Percentiles rank a stretch among this genome's conserved stretches.
phyloP scores from a whole-genome alignment of 164 flowering plant species.

The Kingdonia uniflora region DNA sequence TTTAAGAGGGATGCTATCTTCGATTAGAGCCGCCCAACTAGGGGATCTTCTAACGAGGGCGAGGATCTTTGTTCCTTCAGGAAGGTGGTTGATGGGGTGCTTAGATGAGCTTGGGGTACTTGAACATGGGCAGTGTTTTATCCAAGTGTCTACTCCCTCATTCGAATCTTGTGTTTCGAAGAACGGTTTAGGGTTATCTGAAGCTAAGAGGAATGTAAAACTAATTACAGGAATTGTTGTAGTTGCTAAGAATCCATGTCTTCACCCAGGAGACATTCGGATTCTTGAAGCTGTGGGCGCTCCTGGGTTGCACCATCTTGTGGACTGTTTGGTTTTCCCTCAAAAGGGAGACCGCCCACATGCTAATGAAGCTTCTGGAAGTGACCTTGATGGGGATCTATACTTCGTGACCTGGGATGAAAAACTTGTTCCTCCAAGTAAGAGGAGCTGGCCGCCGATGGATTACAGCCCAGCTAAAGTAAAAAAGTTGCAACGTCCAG shows the following conservation, averaged over 20 bases:
- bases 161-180: constrained; percentile 59
- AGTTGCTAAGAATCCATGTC: constrained; percentile 90
- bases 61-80: constrained; percentile 78
- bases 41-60: constrained; percentile 66
- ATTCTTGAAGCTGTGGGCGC: constrained; percentile 83
- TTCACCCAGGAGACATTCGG: constrained; percentile 92
- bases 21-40: constrained; percentile 74
- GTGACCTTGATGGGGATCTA: constrained; percentile 94
- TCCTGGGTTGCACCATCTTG: constrained; percentile 69
- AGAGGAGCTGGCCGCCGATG: constrained; percentile 73
- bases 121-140: constrained; percentile 82
- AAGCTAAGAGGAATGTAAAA: constrained; percentile 28
- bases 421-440: constrained; percentile 74
- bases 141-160: constrained; percentile 73
- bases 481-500: constrained; percentile 27
- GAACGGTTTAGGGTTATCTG: constrained; percentile 62
- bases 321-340: constrained; percentile 88
- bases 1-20: constrained; percentile 66
- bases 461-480: constrained; percentile 51
- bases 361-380: constrained; percentile 91
- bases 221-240: constrained; percentile 63
- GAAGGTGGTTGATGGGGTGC: constrained; percentile 93
- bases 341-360: constrained; percentile 94
- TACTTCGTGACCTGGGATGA: constrained; percentile 93
- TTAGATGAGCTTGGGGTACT: constrained; percentile 83